phyloP scores from a whole-genome alignment of 1,139 yeast species.

The Wickerhamomyces sp. region DNA sequence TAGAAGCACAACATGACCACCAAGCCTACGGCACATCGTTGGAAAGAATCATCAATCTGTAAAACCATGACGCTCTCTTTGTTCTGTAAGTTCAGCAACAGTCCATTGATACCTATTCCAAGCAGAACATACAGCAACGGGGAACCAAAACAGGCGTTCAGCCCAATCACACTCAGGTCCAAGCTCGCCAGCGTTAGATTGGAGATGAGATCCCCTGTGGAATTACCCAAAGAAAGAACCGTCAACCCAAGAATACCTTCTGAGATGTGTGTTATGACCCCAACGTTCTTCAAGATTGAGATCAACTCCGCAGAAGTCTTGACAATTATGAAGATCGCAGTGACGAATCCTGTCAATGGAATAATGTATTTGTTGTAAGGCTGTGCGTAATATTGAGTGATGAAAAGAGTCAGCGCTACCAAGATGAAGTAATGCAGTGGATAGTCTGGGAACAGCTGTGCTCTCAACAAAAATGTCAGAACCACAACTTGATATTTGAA shows the following conservation, averaged over 20 bases:
- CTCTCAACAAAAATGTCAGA: constrained; percentile 8
- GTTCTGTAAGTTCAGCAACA: constrained; percentile 35
- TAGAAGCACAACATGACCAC: constrained; percentile 24
- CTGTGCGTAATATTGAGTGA: not conserved
- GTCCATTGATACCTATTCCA: constrained; percentile 66
- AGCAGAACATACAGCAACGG: constrained; percentile 64
- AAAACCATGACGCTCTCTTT: constrained; percentile 27
- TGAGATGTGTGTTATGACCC: constrained; percentile 54
- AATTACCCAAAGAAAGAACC: constrained; percentile 86
- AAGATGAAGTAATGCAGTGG: not conserved
- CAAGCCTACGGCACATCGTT: constrained; percentile 46
- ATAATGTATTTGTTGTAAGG: constrained; percentile 4
- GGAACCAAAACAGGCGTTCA: constrained; percentile 92
- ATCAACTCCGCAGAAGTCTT: constrained; percentile 14
- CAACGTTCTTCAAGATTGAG: constrained; percentile 31
- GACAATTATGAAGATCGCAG: constrained; percentile 13
- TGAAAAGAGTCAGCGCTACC: not conserved
- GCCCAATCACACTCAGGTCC: constrained; percentile 86
- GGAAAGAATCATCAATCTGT: constrained; percentile 40
- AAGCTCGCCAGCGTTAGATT: constrained; percentile 74
- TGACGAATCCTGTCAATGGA: constrained; percentile 16
- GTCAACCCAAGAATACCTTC: constrained; percentile 86
- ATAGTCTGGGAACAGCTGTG: not conserved
- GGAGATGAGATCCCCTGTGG: constrained; percentile 83
- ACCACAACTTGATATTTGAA: constrained; percentile 9